Percentiles rank a stretch among this genome's conserved stretches.
Conservation (phyloP, 257 asterid species). For the Petunia axillaris region DNA sequence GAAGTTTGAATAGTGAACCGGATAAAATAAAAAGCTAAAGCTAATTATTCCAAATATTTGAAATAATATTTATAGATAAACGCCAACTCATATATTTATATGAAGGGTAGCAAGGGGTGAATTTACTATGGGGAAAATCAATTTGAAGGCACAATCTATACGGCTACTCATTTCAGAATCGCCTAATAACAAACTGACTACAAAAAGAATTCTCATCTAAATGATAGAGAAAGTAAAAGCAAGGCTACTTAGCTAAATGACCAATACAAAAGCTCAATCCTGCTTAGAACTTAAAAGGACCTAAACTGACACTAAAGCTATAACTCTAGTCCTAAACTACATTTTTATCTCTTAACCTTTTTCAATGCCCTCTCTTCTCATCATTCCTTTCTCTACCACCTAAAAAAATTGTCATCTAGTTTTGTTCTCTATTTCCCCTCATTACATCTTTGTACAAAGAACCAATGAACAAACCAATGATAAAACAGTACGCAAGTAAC, state of each 20-base stretch:
- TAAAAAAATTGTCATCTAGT: constrained; percentile 32
- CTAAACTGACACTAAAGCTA: constrained; percentile 26
- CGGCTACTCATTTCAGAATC: constrained; percentile 23
- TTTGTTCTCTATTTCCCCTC: constrained; percentile 30
- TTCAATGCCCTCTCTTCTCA: constrained; percentile 24
- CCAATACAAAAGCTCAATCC: constrained; percentile 26
- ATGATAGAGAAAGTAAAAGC: constrained; percentile 28
- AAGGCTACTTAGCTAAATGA: neutral
- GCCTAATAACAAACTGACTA: constrained; percentile 39
- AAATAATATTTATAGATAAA: no score
- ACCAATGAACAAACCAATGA: constrained; percentile 42
- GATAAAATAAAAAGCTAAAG: no score
- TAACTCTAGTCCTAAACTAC: neutral
- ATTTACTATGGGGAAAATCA: no score
- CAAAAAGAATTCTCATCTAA: constrained; percentile 43
- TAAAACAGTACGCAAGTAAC: constrained; percentile 20
- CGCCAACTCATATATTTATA: no score
- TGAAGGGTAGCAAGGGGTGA: no score
- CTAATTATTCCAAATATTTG: no score
- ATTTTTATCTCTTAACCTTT: constrained; percentile 16
- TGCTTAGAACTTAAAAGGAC: constrained; percentile 21
- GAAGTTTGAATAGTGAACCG: no score
- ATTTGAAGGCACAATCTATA: neutral
- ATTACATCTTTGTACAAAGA: constrained; percentile 48
- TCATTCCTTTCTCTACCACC: constrained; percentile 19